Evolutionary conservation across 257 asterid genomes (phyloP), one percentile per base, ranked within the genome.

Genomic region (Salvia hispanica): DNA sequence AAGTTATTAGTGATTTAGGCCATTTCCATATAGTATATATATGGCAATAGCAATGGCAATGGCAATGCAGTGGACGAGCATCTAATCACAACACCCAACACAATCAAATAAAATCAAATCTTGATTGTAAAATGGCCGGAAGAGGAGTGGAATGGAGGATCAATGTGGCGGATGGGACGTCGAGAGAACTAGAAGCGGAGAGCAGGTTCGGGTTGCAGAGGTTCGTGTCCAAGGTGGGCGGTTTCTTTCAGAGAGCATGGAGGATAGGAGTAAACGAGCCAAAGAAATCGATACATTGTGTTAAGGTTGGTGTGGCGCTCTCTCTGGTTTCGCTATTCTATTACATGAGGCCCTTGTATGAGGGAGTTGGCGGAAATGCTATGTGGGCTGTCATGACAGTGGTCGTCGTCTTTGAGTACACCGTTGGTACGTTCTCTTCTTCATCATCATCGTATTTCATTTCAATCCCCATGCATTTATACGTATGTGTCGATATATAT

Each of bases 301-400:
- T 85, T 12, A 91, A 91, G 72, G 96, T 91, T 13, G 95, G 95
- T 11, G 3, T 85, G 82, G 95, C 96, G 37, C 92, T 91, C 9
- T 77, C 83, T 9, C 70, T 88, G 7, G 95, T 91, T 46, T 91
- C 97, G 3, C 64, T 86, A 25, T 88, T 88, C 54, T 91, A 91
- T 69, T 91, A 91, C 87, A 80, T 88, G 91, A 82, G 85, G 77
- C 96, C 96, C 50, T 69, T 91, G 54, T 86, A 91, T 57, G 84
- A 86, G 14, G 96, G 92, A 0, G 86, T 91, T 44, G 97, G 96
- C 53, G 92, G 92, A 40, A 86, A 77, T 73, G 96, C 95, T 43
- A 88, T 91, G 83, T 91, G 97, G 97, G 96, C 97, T 4, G 83
- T 91, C 44, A 84, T 91, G 91, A 91, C 97, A 0, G 97, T 91